Percentiles rank a stretch among this genome's conserved stretches.
phyloP scores from a whole-genome alignment of 2,329 filamentous ascomycete species.

The Aureobasidium namibiae region DNA sequence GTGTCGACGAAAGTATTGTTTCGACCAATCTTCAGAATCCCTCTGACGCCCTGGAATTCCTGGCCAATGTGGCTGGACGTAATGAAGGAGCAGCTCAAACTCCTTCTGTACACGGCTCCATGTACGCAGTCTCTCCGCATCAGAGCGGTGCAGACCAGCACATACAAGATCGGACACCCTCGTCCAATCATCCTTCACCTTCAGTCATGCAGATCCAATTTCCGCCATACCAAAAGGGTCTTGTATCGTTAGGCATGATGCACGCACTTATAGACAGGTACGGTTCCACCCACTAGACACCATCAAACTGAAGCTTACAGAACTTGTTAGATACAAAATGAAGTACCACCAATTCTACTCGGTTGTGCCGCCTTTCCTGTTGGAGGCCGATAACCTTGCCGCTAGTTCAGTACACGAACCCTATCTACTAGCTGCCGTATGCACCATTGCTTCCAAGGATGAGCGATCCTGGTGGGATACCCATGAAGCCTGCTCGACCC shows the following conservation, averaged over 20 bases:
- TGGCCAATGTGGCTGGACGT: conserved; percentile 26
- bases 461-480: conserved; percentile 26
- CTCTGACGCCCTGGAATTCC: conserved; percentile 26
- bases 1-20: conserved; percentile 25
- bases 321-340: conserved; percentile 20
- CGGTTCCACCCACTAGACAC: neutral
- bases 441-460: conserved; percentile 27
- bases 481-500: conserved; percentile 24
- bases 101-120: conserved; percentile 23
- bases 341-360: conserved; percentile 29
- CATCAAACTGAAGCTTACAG: neutral
- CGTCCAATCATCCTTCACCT: neutral
- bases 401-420: conserved; percentile 23
- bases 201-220: conserved; percentile 14
- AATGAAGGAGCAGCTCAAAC: conserved; percentile 22
- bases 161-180: neutral
- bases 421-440: conserved; percentile 25
- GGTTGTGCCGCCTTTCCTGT: conserved; percentile 22
- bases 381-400: conserved; percentile 23
- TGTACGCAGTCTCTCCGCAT: conserved; percentile 18
- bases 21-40: conserved; percentile 27
- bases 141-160: conserved; percentile 7
- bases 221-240: conserved; percentile 22
- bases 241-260: conserved; percentile 23
- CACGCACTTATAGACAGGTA: conserved; percentile 18